These are phyloP conservation scores for Sparassis latifolia DNA, from an alignment of 1,284 basidiomycete genomes.

Conservation along the genomic window DNA sequence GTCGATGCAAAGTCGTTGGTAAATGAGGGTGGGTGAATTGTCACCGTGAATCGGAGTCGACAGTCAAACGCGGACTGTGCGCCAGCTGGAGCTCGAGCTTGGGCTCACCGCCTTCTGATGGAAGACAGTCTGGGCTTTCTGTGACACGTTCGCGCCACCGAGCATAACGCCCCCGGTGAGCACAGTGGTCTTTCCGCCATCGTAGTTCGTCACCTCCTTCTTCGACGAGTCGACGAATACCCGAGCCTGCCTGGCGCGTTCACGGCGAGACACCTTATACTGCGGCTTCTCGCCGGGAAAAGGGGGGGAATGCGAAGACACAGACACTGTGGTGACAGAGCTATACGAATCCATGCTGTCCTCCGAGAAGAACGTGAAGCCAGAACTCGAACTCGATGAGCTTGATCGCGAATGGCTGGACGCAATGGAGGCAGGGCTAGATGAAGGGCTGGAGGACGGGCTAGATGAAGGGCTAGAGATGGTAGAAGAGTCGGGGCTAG, in stretches of 20 bases:
- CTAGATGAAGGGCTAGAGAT: too few relatives aligned
- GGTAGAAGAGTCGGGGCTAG: too few relatives aligned
- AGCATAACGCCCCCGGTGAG: slow-evolving; percentile 83
- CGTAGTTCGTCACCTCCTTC: slow-evolving; percentile 74
- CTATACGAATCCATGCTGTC: slow-evolving; percentile 32
- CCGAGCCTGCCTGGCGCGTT: slow-evolving; percentile 56
- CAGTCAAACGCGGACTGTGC: slow-evolving; percentile 30
- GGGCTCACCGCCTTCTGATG: slow-evolving; percentile 20
- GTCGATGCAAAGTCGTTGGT: slow-evolving; percentile 3
- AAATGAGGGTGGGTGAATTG: too few relatives aligned
- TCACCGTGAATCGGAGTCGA: too few relatives aligned
- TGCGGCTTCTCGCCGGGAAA: slow-evolving; percentile 25
- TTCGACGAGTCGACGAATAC: slow-evolving; percentile 67
- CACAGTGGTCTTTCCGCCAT: slow-evolving; percentile 79
- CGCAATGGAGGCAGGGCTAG: too few relatives aligned
- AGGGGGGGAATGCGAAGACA: slow-evolving; percentile 24
- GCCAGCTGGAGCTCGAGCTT: slow-evolving; percentile 39
- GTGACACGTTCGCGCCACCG: slow-evolving; percentile 36
- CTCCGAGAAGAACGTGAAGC: slow-evolving; percentile 48
- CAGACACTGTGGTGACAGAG: slow-evolving; percentile 33
- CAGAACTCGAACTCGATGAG: slow-evolving; percentile 66
- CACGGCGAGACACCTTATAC: slow-evolving; percentile 54
- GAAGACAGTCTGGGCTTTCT: slow-evolving; percentile 26
- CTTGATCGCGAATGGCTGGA: slow-evolving; percentile 68
- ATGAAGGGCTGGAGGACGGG: too few relatives aligned